These are phyloP conservation scores for Cryphonectria naterciae DNA, from an alignment of 2,329 filamentous ascomycete species.

Conservation along the genomic window DNA sequence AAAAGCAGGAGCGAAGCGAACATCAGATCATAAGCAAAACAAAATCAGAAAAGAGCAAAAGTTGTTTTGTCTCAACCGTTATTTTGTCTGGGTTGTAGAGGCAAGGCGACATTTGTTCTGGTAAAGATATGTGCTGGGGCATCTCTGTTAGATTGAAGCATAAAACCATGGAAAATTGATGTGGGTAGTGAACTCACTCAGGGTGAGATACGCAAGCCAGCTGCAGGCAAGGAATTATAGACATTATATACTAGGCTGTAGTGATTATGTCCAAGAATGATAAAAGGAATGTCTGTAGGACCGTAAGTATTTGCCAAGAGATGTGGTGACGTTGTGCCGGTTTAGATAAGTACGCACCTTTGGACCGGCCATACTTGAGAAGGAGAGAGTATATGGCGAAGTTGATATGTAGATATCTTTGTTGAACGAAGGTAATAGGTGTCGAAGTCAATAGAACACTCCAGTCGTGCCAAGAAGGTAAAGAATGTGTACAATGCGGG, in stretches of 20 bases:
- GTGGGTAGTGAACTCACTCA: background rate
- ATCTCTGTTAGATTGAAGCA: background rate
- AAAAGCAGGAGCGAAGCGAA: background rate
- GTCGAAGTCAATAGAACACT: background rate
- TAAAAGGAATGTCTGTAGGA: background rate
- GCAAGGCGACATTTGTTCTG: background rate
- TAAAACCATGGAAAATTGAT: background rate
- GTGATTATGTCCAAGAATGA: background rate
- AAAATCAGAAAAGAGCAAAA: background rate
- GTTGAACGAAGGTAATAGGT: background rate
- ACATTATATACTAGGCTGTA: background rate
- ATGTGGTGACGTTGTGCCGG: background rate
- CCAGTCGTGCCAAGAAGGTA: background rate
- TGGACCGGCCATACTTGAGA: background rate
- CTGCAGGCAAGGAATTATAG: background rate
- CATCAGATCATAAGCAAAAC: background rate
- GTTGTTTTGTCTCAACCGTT: background rate
- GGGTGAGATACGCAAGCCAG: background rate
- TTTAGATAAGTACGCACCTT: background rate
- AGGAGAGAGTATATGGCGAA: background rate
- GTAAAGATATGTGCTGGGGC: background rate
- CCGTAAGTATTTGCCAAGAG: background rate
- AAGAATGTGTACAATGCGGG: background rate
- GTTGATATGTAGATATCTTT: background rate
- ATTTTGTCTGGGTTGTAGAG: background rate